Evolutionary conservation across 192 early-diverging fungal species (phyloP).

Genomic region (Backusella liffmaniae): DNA sequence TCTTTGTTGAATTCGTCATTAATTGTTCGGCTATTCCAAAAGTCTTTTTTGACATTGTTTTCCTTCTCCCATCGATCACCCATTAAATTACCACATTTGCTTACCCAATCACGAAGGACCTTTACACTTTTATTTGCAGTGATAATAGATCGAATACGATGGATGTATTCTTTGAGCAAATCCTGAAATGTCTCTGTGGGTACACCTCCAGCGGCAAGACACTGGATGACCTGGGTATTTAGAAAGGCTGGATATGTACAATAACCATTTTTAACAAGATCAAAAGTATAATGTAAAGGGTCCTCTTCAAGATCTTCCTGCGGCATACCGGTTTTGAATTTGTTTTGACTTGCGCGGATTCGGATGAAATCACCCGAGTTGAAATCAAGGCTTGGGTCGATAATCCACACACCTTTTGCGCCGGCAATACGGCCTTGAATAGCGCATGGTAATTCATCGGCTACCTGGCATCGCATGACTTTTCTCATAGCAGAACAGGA

Average conservation of each 20-base stretch:
- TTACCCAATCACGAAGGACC: slow-evolving; percentile 28
- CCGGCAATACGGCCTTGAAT: slow-evolving; percentile 41
- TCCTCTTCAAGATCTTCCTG: slow-evolving; percentile 8
- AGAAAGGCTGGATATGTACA: slow-evolving; percentile 24
- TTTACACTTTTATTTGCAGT: slow-evolving; percentile 12
- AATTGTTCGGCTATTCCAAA: slow-evolving; percentile 3
- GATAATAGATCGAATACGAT: slow-evolving; percentile 13
- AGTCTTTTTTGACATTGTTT: neutral
- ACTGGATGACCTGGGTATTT: slow-evolving; percentile 35
- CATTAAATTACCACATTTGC: slow-evolving; percentile 10
- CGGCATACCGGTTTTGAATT: slow-evolving; percentile 26
- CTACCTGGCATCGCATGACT: slow-evolving; percentile 15
- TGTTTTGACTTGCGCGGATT: slow-evolving; percentile 28
- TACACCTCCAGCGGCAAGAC: slow-evolving; percentile 27
- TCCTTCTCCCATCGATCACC: slow-evolving; percentile 17
- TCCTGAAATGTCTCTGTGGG: slow-evolving; percentile 21
- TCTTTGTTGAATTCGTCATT: neutral
- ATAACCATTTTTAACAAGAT: slow-evolving; percentile 19
- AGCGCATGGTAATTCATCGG: slow-evolving; percentile 26
- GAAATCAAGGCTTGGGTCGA: slow-evolving; percentile 18
- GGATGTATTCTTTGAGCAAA: slow-evolving; percentile 27
- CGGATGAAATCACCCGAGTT: slow-evolving; percentile 24
- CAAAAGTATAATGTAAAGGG: slow-evolving; percentile 28
- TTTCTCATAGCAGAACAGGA: slow-evolving; percentile 31
- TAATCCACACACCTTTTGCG: slow-evolving; percentile 37